phyloP scores from a whole-genome alignment of 202 grass and related monocot species.

The Cymbopogon flexuosus region DNA sequence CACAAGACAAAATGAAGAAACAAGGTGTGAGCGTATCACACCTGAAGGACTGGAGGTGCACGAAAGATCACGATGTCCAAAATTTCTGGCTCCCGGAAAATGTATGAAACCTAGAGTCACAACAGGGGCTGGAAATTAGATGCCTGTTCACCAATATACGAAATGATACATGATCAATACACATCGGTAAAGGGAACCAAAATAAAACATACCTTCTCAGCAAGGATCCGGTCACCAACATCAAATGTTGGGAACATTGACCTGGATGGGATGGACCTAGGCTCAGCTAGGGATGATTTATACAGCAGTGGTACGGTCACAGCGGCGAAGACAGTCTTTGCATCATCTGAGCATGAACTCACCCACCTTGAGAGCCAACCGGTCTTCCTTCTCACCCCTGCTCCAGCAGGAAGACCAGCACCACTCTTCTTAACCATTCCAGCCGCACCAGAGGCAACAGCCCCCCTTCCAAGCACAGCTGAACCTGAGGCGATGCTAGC shows the following conservation, averaged over 20 bases:
- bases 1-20: background rate
- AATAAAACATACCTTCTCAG: conserved; percentile 68
- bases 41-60: conserved; percentile 64
- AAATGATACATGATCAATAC: conserved; percentile 17
- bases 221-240: conserved; percentile 85
- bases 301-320: conserved; percentile 87
- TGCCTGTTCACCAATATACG: background rate
- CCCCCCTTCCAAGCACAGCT: conserved; percentile 22
- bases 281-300: conserved; percentile 66
- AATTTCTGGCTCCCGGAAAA: conserved; percentile 76
- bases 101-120: conserved; percentile 67
- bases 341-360: conserved; percentile 84
- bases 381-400: conserved; percentile 32
- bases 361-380: conserved; percentile 77
- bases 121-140: background rate
- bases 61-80: conserved; percentile 89
- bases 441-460: conserved; percentile 30
- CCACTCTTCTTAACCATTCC: conserved; percentile 24
- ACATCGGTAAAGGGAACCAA: background rate
- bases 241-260: conserved; percentile 98
- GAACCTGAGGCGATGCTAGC: conserved; percentile 19
- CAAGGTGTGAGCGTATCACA: conserved; percentile 16
- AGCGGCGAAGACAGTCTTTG: conserved; percentile 68
- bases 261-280: conserved; percentile 82
- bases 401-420: conserved; percentile 2